Evolutionary conservation across 2,329 filamentous ascomycete genomes (phyloP).

Genomic region (Colletotrichum brevisporum): DNA sequence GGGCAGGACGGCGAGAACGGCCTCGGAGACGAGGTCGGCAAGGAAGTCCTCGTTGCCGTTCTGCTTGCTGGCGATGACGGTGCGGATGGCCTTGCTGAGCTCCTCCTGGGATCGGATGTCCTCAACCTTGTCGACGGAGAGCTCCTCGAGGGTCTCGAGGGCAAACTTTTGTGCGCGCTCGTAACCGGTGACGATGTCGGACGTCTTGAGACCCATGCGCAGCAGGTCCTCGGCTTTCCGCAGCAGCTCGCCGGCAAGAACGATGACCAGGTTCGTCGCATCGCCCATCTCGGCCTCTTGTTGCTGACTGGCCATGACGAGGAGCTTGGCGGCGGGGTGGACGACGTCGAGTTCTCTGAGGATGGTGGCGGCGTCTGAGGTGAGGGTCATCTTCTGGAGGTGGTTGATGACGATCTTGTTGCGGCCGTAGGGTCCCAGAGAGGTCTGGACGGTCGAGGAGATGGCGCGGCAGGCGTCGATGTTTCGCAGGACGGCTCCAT

Average conservation of each 20-base stretch:
- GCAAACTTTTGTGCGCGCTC: constrained; percentile 94
- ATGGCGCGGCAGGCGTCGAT: constrained; percentile 99
- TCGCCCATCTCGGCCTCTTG: constrained; percentile 99
- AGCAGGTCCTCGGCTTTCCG: constrained; percentile 98
- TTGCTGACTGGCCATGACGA: constrained; percentile 99
- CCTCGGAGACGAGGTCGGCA: constrained; percentile 88
- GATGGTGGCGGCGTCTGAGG: constrained; percentile 97
- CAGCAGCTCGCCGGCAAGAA: constrained; percentile 93
- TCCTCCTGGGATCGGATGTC: constrained; percentile 86
- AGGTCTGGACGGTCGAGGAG: constrained; percentile 95
- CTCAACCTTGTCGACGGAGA: constrained; percentile 91
- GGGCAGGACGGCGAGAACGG: constrained; percentile 87
- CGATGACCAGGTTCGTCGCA: constrained; percentile 96
- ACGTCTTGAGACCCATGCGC: constrained; percentile 97
- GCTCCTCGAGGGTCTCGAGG: constrained; percentile 86
- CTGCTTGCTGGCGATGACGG: constrained; percentile 97
- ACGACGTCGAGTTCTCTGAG: constrained; percentile 97
- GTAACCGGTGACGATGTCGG: constrained; percentile 95
- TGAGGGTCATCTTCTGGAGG: constrained; percentile 99
- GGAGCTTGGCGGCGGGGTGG: constrained; percentile 95
- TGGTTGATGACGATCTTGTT: constrained; percentile 99
- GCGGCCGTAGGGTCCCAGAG: constrained; percentile 94
- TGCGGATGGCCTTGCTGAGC: constrained; percentile 94
- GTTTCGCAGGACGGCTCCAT: constrained; percentile 98
- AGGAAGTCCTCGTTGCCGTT: constrained; percentile 92